Evolutionary conservation across 306 rosid species (phyloP).

Genomic region (Vicia faba): DNA sequence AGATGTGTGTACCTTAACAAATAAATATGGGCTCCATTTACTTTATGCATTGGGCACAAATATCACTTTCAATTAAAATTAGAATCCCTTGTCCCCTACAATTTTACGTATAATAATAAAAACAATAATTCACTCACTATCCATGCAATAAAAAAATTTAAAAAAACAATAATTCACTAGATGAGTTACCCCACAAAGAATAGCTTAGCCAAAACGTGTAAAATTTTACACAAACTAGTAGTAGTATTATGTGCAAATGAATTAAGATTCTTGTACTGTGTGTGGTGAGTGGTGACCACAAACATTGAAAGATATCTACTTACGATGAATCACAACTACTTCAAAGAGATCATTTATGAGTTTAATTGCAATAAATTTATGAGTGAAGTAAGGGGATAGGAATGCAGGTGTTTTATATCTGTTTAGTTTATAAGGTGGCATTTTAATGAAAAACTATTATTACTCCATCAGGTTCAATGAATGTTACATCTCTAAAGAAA

Average conservation of each 20-base stretch:
- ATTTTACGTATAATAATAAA: slow-evolving; percentile 25
- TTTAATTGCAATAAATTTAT: slow-evolving; percentile 2
- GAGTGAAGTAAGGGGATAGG: background rate
- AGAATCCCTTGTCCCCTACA: slow-evolving; percentile 29
- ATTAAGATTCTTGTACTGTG: slow-evolving; percentile 6
- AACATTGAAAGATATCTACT: slow-evolving; percentile 2
- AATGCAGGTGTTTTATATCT: background rate
- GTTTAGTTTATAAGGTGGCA: background rate
- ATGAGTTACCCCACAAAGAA: background rate
- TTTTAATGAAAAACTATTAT: background rate
- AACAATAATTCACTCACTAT: slow-evolving; percentile 30
- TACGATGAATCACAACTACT: background rate
- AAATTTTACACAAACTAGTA: background rate
- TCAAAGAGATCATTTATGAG: slow-evolving; percentile 1
- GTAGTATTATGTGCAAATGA: slow-evolving; percentile 11
- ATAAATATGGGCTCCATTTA: slow-evolving; percentile 33
- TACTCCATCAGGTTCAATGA: background rate
- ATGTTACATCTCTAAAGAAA: too few species aligned
- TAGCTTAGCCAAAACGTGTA: slow-evolving; percentile 4
- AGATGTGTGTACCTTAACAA: slow-evolving; percentile 33
- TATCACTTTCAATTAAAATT: slow-evolving; percentile 35
- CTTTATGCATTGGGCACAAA: slow-evolving; percentile 2
- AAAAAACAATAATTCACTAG: too few species aligned
- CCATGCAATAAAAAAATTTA: slow-evolving; percentile 13
- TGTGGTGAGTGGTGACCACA: slow-evolving; percentile 1